Percentiles rank a stretch among this genome's conserved stretches.
These are phyloP conservation scores for Cenchrus fungigraminus DNA, from an alignment of 176 grass and related monocot genomes.

Conservation along the genomic window DNA sequence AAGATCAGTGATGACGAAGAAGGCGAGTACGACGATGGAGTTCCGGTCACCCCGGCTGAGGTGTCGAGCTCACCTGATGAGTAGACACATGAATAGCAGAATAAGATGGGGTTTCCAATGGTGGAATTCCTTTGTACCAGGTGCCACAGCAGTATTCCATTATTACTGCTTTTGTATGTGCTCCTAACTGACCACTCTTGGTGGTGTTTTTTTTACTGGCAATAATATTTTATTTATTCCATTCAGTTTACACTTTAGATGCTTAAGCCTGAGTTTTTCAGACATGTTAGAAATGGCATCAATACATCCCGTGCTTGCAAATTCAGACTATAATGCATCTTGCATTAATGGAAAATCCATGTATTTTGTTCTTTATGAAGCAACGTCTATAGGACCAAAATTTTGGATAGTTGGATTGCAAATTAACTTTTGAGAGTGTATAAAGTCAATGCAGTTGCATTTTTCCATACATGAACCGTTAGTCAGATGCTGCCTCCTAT, in stretches of 20 bases:
- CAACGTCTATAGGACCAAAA: neutral
- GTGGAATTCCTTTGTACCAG: constrained; percentile 35
- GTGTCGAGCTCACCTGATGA: constrained; percentile 12
- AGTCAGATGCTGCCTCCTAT: neutral
- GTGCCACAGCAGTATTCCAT: constrained; percentile 8
- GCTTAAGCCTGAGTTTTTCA: neutral
- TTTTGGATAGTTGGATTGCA: neutral
- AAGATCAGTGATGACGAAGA: constrained; percentile 39
- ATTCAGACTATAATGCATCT: neutral
- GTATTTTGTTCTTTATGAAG: neutral
- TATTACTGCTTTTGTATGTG: constrained; percentile 31
- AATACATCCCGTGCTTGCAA: neutral
- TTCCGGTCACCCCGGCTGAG: constrained; percentile 35
- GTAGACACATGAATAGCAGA: neutral
- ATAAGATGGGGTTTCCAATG: constrained; percentile 33
- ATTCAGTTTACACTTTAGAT: neutral
- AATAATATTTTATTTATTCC: neutral
- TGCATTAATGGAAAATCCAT: neutral
- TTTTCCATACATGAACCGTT: neutral
- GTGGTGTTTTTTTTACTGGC: neutral
- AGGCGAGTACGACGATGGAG: constrained; percentile 26
- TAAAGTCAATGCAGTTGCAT: neutral
- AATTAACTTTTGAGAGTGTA: neutral
- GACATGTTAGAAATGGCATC: neutral
- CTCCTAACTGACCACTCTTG: neutral